Base-by-base conservation (phyloP, 805 yeast genomes). In the Diddensiella transvaalensis region DNA sequence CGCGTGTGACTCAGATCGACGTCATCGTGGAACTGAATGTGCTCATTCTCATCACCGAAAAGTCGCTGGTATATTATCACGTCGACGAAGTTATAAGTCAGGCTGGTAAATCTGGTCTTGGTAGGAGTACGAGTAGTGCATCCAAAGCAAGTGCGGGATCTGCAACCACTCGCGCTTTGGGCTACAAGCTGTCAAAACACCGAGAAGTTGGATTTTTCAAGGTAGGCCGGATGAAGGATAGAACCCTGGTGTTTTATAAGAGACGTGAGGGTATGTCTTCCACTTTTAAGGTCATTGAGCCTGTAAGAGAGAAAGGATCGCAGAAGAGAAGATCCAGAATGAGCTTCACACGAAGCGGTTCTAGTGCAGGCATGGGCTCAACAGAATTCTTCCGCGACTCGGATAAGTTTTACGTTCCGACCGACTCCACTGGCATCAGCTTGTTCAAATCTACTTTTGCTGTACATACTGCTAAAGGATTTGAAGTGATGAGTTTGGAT, bases 381-480 rank as follows among this genome's bases (percentile, higher is more conserved):
- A 64, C 74, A 53, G 75, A 75, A 59, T 59, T 69, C 56, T 70
- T 75, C 63, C 65, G 72, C 46, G 70, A 70, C 43, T 59, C 67
- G 44, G 75, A 78, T 58, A 70, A 74, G 46, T 75, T 82, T 52
- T 73, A 70, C 49, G 68, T 76, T 19, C 75, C 75, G 24, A 74
- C 77, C 2, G 90, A 83, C 44, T 75, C 85, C 44, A 70, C 63
- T 50, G 83, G 81, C 2, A 66, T 85, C 17, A 78, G 85, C 0
- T 70, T 84, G 2, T 80, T 87, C 66, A 78, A 81, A 51, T 77
- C 79, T 18, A 75, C 86, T 44, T 75, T 86, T 62, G 79, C 87
- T 0, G 76, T 83, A 0, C 85, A 83, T 58, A 76, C 88, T 0
- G 67, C 76, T 15, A 77, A 78, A 57, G 90, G 90, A 0, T 81